phyloP scores from a whole-genome alignment of 495 filamentous ascomycete genomes.

The Penicillium parvum region DNA sequence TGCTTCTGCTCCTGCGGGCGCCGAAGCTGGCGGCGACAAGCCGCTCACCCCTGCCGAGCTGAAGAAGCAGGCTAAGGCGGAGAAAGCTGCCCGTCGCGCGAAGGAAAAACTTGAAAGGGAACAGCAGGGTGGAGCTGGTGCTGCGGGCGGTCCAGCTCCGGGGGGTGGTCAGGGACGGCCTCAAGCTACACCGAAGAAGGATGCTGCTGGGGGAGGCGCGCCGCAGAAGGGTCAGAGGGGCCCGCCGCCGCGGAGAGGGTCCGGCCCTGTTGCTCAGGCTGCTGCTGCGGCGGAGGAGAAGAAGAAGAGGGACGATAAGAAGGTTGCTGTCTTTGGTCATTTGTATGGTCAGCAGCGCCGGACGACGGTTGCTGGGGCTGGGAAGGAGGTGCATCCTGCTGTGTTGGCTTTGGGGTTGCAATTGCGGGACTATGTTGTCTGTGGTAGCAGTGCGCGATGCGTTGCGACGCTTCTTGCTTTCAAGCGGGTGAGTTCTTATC shows the following conservation, averaged over 20 bases:
- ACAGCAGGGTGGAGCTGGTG: conserved; percentile 26
- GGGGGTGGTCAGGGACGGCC: conserved; percentile 19
- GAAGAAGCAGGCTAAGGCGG: conserved; percentile 73
- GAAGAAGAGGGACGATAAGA: conserved; percentile 62
- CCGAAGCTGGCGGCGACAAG: conserved; percentile 24
- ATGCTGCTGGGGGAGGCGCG: conserved; percentile 21
- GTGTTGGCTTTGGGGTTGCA: conserved; percentile 83
- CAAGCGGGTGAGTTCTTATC: conserved; percentile 60
- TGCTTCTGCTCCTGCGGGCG: conserved; percentile 7
- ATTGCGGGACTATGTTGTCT: conserved; percentile 83
- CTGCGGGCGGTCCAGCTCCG: conserved; percentile 20
- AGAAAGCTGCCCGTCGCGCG: conserved; percentile 70
- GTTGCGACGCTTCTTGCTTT: conserved; percentile 85
- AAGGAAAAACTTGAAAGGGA: conserved; percentile 50
- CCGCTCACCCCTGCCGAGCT: conserved; percentile 63
- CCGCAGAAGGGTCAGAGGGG: conserved; percentile 40
- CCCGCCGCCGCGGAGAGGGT: conserved; percentile 27
- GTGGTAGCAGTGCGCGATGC: conserved; percentile 84
- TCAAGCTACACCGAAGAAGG: conserved; percentile 46
- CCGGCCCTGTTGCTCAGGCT: conserved; percentile 40
- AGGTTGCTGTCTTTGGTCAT: conserved; percentile 77
- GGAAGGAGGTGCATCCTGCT: conserved; percentile 86
- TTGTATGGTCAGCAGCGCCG: conserved; percentile 69
- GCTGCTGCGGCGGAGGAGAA: conserved; percentile 28
- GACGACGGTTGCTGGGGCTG: conserved; percentile 67